Evolutionary conservation across 140 eudicot genomes (phyloP).

Genomic region (Bidens hawaiensis): DNA sequence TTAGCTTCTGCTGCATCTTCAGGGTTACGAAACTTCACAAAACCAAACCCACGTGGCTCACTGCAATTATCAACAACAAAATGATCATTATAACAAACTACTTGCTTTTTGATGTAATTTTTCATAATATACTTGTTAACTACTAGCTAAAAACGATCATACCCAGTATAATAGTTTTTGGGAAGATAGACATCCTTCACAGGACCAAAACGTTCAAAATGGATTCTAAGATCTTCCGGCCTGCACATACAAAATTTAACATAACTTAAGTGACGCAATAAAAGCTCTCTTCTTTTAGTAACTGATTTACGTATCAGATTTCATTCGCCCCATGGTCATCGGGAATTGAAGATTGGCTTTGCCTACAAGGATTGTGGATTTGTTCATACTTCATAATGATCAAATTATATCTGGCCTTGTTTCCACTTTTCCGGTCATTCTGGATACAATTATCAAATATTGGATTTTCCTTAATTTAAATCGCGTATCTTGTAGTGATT

Average conservation of each 20-base stretch:
- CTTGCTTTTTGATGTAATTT: slow-evolving; percentile 11
- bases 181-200: slow-evolving; percentile 88
- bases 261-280: too few species aligned
- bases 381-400: too few species aligned
- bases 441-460: too few species aligned
- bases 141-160: slow-evolving; percentile 16
- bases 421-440: too few species aligned
- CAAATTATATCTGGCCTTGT: too few species aligned
- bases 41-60: slow-evolving; percentile 93
- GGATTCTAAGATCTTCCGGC: slow-evolving; percentile 87
- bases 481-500: too few species aligned
- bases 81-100: neutral
- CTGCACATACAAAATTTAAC: slow-evolving; percentile 45
- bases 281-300: too few species aligned
- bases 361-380: too few species aligned
- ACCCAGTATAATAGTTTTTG: slow-evolving; percentile 88
- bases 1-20: slow-evolving; percentile 96
- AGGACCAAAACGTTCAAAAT: slow-evolving; percentile 87
- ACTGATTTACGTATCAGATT: too few species aligned
- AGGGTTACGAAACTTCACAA: slow-evolving; percentile 80
- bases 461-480: too few species aligned
- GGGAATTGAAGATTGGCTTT: too few species aligned
- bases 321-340: too few species aligned
- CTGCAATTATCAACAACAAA: slow-evolving; percentile 28
- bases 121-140: neutral